phyloP scores from a whole-genome alignment of 2,329 filamentous ascomycete species.

The Leptographium wingfieldii region DNA sequence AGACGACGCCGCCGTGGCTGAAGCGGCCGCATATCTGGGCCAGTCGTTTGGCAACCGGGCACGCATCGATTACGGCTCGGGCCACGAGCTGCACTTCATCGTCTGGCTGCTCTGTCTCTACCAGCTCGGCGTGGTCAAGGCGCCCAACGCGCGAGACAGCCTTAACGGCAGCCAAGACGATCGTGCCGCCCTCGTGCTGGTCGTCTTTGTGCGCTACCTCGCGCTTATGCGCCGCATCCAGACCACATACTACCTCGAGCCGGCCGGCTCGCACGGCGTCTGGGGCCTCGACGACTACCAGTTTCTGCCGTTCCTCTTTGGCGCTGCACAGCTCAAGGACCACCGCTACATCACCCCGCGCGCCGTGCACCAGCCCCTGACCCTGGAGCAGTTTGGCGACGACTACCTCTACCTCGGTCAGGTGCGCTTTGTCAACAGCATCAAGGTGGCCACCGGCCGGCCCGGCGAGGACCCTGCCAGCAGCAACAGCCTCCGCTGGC shows the following conservation, averaged over 20 bases:
- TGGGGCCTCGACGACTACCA: slow-evolving; percentile 98
- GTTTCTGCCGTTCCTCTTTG: slow-evolving; percentile 91
- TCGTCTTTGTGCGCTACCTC: slow-evolving; percentile 74
- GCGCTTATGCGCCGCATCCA: slow-evolving; percentile 78
- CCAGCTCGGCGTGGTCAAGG: slow-evolving; percentile 54
- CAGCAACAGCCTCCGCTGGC: slow-evolving; percentile 88
- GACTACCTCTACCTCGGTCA: slow-evolving; percentile 90
- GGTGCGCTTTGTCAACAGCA: slow-evolving; percentile 86
- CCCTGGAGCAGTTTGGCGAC: slow-evolving; percentile 71
- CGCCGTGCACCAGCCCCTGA: slow-evolving; percentile 76
- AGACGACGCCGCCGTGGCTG: slow-evolving; percentile 40
- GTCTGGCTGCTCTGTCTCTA: slow-evolving; percentile 94
- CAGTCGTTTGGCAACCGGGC: slow-evolving; percentile 77
- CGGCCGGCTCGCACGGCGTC: slow-evolving; percentile 90
- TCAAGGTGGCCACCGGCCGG: slow-evolving; percentile 41
- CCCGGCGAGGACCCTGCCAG: not conserved
- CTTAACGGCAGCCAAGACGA: slow-evolving; percentile 25
- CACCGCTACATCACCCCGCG: slow-evolving; percentile 70
- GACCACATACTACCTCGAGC: slow-evolving; percentile 89
- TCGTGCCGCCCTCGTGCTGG: slow-evolving; percentile 62
- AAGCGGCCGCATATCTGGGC: slow-evolving; percentile 67
- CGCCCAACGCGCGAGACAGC: slow-evolving; percentile 13
- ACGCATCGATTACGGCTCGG: slow-evolving; percentile 92
- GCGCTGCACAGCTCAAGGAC: slow-evolving; percentile 75
- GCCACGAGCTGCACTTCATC: slow-evolving; percentile 94